These are phyloP conservation scores for Pseudofabraea citricarpa DNA, from an alignment of 2,329 filamentous ascomycete genomes.

Conservation along the genomic window DNA sequence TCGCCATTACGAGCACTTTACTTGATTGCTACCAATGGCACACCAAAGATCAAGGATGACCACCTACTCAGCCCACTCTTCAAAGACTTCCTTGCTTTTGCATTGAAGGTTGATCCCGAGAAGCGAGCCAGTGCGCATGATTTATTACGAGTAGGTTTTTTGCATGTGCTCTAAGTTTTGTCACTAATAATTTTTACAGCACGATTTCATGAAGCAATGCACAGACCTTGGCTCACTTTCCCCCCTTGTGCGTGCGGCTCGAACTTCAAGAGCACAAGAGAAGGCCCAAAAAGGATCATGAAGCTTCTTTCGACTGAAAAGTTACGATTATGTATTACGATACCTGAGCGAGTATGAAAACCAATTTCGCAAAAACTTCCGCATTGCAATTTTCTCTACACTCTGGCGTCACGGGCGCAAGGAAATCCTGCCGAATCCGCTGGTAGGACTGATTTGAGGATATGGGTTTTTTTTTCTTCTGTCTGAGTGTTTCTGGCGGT, in stretches of 20 bases:
- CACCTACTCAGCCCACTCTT: slow-evolving; percentile 76
- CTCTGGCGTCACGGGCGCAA: too few relatives aligned
- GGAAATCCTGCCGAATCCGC: too few relatives aligned
- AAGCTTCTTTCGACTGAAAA: neutral
- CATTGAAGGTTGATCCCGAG: slow-evolving; percentile 93
- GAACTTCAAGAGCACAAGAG: slow-evolving; percentile 81
- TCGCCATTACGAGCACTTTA: slow-evolving; percentile 89
- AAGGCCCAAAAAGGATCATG: slow-evolving; percentile 61
- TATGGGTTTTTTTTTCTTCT: neutral
- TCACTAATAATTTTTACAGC: slow-evolving; percentile 40
- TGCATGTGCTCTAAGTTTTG: slow-evolving; percentile 14
- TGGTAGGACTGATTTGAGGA: too few relatives aligned
- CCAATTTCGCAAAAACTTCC: too few relatives aligned
- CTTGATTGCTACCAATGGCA: slow-evolving; percentile 95
- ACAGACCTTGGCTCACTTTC: slow-evolving; percentile 73
- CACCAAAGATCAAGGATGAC: slow-evolving; percentile 91
- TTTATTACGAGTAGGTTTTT: slow-evolving; percentile 71
- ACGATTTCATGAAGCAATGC: slow-evolving; percentile 75
- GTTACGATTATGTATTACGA: neutral
- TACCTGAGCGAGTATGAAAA: too few relatives aligned
- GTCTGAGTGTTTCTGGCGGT: neutral
- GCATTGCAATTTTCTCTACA: too few relatives aligned
- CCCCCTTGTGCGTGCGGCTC: slow-evolving; percentile 80
- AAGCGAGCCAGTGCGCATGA: slow-evolving; percentile 95
- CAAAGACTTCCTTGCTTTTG: slow-evolving; percentile 86